Evolutionary conservation across 2,329 filamentous ascomycete genomes (phyloP), one percentile per base, ranked within the genome.

Genomic region (Aspergillus terreus): DNA sequence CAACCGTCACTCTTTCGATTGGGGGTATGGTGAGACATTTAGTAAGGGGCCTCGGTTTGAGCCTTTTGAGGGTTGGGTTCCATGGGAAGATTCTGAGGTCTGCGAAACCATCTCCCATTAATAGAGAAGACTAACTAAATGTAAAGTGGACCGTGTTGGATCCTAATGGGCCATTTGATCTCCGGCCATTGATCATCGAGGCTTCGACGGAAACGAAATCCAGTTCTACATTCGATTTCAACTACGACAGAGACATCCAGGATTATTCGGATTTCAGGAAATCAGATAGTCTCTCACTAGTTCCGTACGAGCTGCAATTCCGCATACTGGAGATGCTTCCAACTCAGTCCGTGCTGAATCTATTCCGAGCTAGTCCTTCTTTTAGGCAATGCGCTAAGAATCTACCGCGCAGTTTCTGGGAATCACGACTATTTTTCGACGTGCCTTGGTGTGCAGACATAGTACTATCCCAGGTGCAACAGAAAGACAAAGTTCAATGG

Each of bases 391-490:
- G 30, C n/a, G 51, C 38, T 40, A 30, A 48, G 44, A n/a, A 45
- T 35, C 47, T 47, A n/a, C 38, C 44, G n/a, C 23, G 36, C 33
- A 41, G 51, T 35, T 50, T 50, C 47, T 53, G 47, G 47, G 38
- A 47, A 17, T 53, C 44, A 33, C 47, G 51, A 15, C 36, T 53
- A 15, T 53, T 47, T 44, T 53, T 50, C 19, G 47, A 47, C 40
- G n/a, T 53, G 32, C 47, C 51, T 32, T 53, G 51, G 51, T 50
- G 47, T 47, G 40, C 51, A 10, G 51, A 50, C 43, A 50, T 50
- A 11, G 33, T 44, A 27, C n/a, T 47, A 23, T 33, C 47, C n/a
- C 40, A 50, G 7, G 21, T 53, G 38, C 19, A 42, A 50, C 9
- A 41, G 44, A 50, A 44, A 14, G 10, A 21, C 27, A 44, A 15